Conservation (phyloP, 73 alveolate species). For the Symbiodinium pilosum region DNA sequence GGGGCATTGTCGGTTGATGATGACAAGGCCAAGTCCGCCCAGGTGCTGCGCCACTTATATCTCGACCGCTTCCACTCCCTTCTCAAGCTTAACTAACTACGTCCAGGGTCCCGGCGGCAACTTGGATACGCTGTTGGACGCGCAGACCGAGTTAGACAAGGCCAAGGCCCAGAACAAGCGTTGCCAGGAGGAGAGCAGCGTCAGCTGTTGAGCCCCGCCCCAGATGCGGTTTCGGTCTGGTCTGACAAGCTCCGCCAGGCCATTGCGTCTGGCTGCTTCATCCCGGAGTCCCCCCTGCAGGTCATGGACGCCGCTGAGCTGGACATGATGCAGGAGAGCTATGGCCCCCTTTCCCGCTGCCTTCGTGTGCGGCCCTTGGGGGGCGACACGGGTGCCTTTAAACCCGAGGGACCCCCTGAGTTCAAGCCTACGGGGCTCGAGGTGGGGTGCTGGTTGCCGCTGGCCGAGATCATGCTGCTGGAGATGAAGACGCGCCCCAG, state of each 20-base stretch:
- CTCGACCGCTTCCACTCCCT: not conserved
- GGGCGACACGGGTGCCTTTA: too few relatives aligned
- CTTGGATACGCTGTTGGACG: not conserved
- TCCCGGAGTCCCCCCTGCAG: not conserved
- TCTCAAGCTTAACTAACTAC: not conserved
- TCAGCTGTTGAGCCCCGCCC: not conserved
- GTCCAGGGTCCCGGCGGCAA: too few relatives aligned
- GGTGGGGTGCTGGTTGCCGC: not conserved
- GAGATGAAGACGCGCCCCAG: not conserved
- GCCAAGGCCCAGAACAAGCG: not conserved
- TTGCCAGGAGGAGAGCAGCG: not conserved
- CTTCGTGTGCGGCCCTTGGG: too few relatives aligned
- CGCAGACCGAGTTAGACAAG: not conserved
- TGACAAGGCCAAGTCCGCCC: not conserved
- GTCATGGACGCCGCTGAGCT: not conserved
- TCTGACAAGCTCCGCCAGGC: not conserved
- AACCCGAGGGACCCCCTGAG: not conserved
- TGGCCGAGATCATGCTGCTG: not conserved
- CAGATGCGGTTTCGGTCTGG: too few relatives aligned
- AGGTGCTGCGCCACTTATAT: not conserved
- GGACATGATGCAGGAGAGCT: not conserved
- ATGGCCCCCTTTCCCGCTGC: not conserved
- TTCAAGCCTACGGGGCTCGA: not conserved
- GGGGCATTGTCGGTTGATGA: not conserved
- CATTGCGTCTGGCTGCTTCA: not conserved